A percentile compares a stretch with the other conserved stretches of the same genome.
Conservation (phyloP, 345 rosid species). For the Rhizophora apiculata region DNA sequence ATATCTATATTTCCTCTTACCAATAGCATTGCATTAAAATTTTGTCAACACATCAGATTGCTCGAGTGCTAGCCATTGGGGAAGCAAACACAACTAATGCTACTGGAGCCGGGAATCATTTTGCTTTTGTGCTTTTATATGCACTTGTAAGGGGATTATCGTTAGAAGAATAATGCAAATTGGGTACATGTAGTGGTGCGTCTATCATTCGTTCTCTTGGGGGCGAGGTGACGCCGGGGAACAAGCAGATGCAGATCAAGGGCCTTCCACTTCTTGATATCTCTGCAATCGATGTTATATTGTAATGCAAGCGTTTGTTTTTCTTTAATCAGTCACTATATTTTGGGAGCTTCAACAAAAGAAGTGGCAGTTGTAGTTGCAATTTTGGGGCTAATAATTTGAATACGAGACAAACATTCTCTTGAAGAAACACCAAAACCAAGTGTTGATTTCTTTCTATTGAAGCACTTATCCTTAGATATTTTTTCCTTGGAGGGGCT, state of each 20-base stretch:
- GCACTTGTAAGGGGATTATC: slow-evolving; percentile 73
- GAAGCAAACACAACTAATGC: slow-evolving; percentile 70
- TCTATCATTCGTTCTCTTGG: slow-evolving; percentile 80
- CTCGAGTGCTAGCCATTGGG: slow-evolving; percentile 69
- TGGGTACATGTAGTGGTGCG: slow-evolving; percentile 87
- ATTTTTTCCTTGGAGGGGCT: too few relatives aligned
- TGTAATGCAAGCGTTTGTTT: not conserved
- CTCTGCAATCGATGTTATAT: slow-evolving; percentile 23
- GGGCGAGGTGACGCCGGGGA: slow-evolving; percentile 80
- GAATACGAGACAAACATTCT: not conserved
- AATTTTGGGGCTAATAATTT: slow-evolving; percentile 21
- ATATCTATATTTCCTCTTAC: too few relatives aligned
- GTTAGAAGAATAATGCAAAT: slow-evolving; percentile 65
- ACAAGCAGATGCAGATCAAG: slow-evolving; percentile 74
- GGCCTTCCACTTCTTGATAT: slow-evolving; percentile 54
- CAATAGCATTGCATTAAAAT: not conserved
- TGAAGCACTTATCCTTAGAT: too few relatives aligned
- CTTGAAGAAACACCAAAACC: not conserved
- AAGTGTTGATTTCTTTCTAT: too few relatives aligned
- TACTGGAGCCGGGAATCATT: slow-evolving; percentile 91
- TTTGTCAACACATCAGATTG: slow-evolving; percentile 46
- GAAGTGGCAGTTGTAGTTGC: slow-evolving; percentile 27
- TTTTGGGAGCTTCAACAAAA: not conserved
- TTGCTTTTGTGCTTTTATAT: slow-evolving; percentile 81
- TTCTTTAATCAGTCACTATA: not conserved